Conservation (phyloP, 345 rosid species). For the Lumnitzera littorea region DNA sequence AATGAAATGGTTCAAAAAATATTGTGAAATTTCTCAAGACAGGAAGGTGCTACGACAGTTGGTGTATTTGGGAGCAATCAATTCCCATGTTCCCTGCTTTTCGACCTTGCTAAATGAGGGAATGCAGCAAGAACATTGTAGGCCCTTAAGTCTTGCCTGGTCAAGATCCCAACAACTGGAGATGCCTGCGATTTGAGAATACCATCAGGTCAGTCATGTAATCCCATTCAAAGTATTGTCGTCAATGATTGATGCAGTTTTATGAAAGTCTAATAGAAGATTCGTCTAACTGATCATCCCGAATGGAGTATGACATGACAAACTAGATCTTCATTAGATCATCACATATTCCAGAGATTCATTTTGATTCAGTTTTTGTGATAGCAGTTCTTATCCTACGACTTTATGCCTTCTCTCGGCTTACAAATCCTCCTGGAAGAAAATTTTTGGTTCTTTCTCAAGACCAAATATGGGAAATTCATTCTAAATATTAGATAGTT, state of each 20-base stretch:
- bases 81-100: conserved; percentile 25
- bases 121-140: conserved; percentile 63
- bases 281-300: too few species aligned
- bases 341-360: too few species aligned
- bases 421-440: too few species aligned
- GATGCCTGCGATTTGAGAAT: conserved; percentile 34
- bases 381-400: too few species aligned
- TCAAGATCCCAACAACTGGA: conserved; percentile 69
- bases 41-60: neutral
- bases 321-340: too few species aligned
- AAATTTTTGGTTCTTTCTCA: too few species aligned
- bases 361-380: too few species aligned
- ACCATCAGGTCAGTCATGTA: neutral
- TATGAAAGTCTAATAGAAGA: neutral
- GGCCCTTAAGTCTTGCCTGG: conserved; percentile 78
- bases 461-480: too few species aligned
- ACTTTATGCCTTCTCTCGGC: too few species aligned
- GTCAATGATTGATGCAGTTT: neutral
- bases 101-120: conserved; percentile 52
- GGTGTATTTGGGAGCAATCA: conserved; percentile 1
- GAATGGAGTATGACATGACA: too few species aligned
- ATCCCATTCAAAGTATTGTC: neutral
- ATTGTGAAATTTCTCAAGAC: neutral
- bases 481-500: too few species aligned
- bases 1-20: conserved; percentile 30